phyloP scores from a whole-genome alignment of 257 asterid species.

The Voacanga thouarsii region DNA sequence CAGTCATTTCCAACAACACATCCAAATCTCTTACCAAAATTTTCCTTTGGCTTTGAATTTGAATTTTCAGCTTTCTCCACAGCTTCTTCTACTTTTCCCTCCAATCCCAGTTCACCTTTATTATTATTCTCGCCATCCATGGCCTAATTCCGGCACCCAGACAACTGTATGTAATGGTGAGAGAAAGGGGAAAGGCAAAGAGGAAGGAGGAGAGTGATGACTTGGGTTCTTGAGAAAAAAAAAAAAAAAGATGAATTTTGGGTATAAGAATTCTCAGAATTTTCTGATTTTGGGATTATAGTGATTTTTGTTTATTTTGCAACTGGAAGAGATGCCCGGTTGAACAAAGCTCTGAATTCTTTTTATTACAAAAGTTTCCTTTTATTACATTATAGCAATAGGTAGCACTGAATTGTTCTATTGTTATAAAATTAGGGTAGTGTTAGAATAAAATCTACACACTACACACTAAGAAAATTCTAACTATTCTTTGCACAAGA shows the following conservation, averaged over 20 bases:
- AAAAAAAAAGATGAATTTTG: too few relatives aligned
- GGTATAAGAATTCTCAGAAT: background rate
- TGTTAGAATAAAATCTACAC: too few relatives aligned
- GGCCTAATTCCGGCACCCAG: conserved; percentile 17
- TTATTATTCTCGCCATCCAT: conserved; percentile 19
- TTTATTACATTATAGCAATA: too few relatives aligned
- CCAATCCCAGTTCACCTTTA: conserved; percentile 11
- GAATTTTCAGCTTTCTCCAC: background rate
- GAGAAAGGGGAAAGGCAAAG: conserved; percentile 20
- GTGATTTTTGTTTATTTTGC: background rate
- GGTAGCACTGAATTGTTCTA: too few relatives aligned
- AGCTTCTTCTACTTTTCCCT: conserved; percentile 3
- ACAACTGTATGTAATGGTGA: conserved; percentile 12
- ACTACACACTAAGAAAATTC: too few relatives aligned
- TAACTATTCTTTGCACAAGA: too few relatives aligned
- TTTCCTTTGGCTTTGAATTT: conserved; percentile 4
- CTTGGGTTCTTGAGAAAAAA: background rate
- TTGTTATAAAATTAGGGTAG: too few relatives aligned
- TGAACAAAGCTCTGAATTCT: background rate
- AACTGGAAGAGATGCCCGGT: background rate
- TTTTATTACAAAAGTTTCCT: background rate
- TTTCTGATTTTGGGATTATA: background rate
- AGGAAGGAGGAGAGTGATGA: background rate
- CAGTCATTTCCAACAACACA: background rate
- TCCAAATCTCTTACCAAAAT: background rate